Evolutionary conservation across 257 asterid species (phyloP).

Genomic region (Gentiana straminea): DNA sequence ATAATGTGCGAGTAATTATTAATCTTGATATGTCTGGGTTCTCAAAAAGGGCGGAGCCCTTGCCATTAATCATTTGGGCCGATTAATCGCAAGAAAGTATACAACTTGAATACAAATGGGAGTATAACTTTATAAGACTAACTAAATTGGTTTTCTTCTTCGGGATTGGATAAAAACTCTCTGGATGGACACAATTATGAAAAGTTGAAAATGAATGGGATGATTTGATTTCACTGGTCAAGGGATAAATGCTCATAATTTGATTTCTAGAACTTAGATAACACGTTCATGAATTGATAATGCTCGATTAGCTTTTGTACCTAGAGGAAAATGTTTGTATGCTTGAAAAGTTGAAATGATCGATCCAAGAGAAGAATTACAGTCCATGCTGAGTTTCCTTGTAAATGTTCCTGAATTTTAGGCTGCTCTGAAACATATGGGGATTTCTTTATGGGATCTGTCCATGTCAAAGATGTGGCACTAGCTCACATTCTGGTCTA

Average conservation of each 20-base stretch:
- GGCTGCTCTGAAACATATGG: slow-evolving; percentile 41
- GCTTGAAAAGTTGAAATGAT: background rate
- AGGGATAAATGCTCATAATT: background rate
- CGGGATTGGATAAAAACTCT: no score
- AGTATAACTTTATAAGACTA: no score
- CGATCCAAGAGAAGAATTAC: background rate
- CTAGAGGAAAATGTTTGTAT: background rate
- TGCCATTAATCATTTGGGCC: no score
- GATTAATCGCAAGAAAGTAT: no score
- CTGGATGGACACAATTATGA: no score
- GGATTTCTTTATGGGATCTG: slow-evolving; percentile 58
- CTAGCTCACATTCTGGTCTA: slow-evolving; percentile 70
- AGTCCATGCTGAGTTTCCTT: slow-evolving; percentile 9
- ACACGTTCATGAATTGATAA: background rate
- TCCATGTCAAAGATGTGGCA: slow-evolving; percentile 82
- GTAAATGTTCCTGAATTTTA: slow-evolving; percentile 16
- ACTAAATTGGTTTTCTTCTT: no score
- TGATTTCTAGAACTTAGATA: background rate
- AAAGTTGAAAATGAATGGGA: no score
- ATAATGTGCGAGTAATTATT: no score
- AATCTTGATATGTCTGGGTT: background rate
- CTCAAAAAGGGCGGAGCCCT: no score
- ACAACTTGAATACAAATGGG: no score
- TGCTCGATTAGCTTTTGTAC: background rate
- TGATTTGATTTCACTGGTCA: no score